Evolutionary conservation across 2,329 filamentous ascomycete genomes (phyloP).

Genomic region (Lithohypha guttulata): DNA sequence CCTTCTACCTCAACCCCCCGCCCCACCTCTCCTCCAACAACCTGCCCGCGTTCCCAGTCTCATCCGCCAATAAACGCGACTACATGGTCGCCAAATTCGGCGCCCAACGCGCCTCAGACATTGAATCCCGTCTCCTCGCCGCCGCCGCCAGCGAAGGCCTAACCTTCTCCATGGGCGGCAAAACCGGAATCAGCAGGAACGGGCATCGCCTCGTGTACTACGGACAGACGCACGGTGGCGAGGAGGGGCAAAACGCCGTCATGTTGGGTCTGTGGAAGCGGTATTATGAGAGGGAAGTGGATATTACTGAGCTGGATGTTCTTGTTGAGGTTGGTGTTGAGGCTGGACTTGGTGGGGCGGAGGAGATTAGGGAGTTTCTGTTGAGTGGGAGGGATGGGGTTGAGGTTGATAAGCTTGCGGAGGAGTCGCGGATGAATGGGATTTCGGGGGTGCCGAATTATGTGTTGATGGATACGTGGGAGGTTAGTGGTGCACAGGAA

Average conservation of each 20-base stretch:
- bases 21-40: constrained; percentile 41
- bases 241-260: constrained; percentile 43
- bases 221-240: constrained; percentile 6
- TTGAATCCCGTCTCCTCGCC: constrained; percentile 39
- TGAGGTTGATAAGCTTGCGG: constrained; percentile 48
- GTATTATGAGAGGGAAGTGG: constrained; percentile 55
- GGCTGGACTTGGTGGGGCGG: constrained; percentile 34
- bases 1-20: constrained; percentile 68
- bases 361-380: constrained; percentile 46
- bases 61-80: constrained; percentile 42
- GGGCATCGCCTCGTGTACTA: constrained; percentile 68
- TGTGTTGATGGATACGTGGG: constrained; percentile 52
- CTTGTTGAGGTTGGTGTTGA: constrained; percentile 43
- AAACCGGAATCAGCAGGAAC: constrained; percentile 65
- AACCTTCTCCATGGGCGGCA: constrained; percentile 59
- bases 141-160: constrained; percentile 33
- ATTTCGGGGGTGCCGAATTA: constrained; percentile 66
- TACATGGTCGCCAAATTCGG: constrained; percentile 56
- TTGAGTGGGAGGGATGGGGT: constrained; percentile 43
- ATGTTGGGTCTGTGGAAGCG: constrained; percentile 53
- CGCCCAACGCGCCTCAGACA: constrained; percentile 46
- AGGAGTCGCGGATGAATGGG: constrained; percentile 39
- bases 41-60: constrained; percentile 42
- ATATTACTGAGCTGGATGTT: constrained; percentile 49
- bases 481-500: constrained; percentile 63